These are phyloP conservation scores for Zygosaccharomyces kombuchaensis DNA, from an alignment of 805 yeast genomes.

Conservation along the genomic window DNA sequence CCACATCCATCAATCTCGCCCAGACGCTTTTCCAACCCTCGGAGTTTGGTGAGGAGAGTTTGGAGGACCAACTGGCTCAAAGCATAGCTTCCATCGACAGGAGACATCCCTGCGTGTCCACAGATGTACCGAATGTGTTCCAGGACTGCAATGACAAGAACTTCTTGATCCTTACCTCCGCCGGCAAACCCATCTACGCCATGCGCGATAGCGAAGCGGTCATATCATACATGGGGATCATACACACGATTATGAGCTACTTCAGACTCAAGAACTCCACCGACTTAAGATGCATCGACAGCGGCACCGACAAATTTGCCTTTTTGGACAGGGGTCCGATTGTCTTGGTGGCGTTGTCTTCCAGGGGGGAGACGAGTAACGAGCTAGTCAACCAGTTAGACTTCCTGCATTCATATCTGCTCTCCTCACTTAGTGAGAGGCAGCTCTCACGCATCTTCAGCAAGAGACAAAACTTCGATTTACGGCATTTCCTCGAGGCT, in stretches of 20 bases:
- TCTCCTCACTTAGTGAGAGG: conserved; percentile 81
- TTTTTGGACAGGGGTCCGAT: conserved; percentile 65
- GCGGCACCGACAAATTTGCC: conserved; percentile 38
- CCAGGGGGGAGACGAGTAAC: conserved; percentile 47
- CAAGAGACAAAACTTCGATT: conserved; percentile 73
- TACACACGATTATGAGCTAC: conserved; percentile 72
- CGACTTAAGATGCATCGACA: conserved; percentile 45
- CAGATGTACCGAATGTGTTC: conserved; percentile 30
- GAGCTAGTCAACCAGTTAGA: conserved; percentile 62
- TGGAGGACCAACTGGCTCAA: conserved; percentile 18
- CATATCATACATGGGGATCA: conserved; percentile 69
- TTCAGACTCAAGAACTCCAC: conserved; percentile 45
- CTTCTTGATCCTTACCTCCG: conserved; percentile 71
- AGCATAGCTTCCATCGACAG: conserved; percentile 20
- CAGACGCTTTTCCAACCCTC: conserved; percentile 14
- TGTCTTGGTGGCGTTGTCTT: conserved; percentile 65
- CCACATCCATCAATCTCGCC: conserved; percentile 17
- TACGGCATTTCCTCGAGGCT: conserved; percentile 68
- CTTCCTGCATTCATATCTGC: conserved; percentile 65
- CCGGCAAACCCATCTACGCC: conserved; percentile 87
- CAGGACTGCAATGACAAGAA: conserved; percentile 45
- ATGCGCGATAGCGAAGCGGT: conserved; percentile 69
- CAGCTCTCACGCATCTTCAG: conserved; percentile 65
- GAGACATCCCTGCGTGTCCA: conserved; percentile 25
- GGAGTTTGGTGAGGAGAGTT: conserved; percentile 7